These are phyloP conservation scores for Amoebophrya sp. DNA, from an alignment of 169 alveolate species.

Conservation along the genomic window DNA sequence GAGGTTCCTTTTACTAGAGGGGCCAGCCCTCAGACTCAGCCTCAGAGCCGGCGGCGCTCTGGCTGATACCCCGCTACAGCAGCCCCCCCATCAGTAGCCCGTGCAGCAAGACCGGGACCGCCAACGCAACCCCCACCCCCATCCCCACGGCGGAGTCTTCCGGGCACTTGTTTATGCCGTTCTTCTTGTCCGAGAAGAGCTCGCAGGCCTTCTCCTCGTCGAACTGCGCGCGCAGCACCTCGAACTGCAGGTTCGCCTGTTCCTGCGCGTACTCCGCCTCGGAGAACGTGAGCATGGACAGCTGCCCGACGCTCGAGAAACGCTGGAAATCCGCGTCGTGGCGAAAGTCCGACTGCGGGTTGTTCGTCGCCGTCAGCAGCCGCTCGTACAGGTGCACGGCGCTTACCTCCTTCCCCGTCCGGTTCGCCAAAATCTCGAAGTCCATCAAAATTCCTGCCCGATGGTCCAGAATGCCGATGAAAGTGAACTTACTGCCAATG, in stretches of 20 bases:
- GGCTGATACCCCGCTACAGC: no score
- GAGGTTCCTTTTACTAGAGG: no score
- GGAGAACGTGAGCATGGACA: not conserved
- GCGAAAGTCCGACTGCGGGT: not conserved
- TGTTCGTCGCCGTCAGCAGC: not conserved
- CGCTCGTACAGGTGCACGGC: not conserved
- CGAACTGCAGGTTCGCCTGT: not conserved
- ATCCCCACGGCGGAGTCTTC: not conserved
- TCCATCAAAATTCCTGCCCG: not conserved
- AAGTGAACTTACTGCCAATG: no score
- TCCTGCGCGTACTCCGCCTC: not conserved
- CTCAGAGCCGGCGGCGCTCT: no score
- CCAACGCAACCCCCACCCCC: no score
- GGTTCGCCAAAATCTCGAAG: not conserved
- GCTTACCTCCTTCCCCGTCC: not conserved
- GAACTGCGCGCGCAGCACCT: not conserved
- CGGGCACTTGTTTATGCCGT: not conserved
- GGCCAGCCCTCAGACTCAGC: no score
- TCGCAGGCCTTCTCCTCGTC: not conserved
- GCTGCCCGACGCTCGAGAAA: not conserved
- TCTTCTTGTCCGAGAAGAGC: not conserved
- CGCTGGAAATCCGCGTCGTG: conserved; percentile 1
- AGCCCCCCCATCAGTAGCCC: no score
- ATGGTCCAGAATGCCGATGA: no score
- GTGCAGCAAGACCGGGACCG: no score